These are phyloP conservation scores for Coniochaeta sp. DNA, from an alignment of 2,329 filamentous ascomycete species.

Conservation along the genomic window DNA sequence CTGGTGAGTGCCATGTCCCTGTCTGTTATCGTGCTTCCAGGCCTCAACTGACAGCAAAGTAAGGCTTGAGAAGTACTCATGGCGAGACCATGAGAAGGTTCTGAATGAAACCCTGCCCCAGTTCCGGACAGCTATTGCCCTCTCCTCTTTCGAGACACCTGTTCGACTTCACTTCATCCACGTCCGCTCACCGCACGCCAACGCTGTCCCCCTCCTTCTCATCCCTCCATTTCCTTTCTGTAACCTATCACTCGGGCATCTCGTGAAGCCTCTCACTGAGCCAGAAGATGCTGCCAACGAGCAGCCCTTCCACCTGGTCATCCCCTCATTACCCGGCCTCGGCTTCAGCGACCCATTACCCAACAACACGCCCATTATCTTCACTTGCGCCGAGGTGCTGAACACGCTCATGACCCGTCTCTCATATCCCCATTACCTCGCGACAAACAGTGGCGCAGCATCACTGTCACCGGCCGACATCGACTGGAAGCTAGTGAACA, in stretches of 20 bases:
- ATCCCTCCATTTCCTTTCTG: conserved; percentile 60
- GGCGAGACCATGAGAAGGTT: conserved; percentile 49
- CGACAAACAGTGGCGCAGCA: conserved; percentile 43
- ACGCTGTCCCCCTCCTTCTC: conserved; percentile 56
- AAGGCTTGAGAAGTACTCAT: conserved; percentile 61
- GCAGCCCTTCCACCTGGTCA: conserved; percentile 58
- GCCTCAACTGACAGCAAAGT: conserved; percentile 2
- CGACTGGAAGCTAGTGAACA: conserved; percentile 41
- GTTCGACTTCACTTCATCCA: conserved; percentile 60
- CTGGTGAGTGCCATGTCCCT: conserved; percentile 37
- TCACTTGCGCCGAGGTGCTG: conserved; percentile 46
- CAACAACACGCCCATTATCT: conserved; percentile 38
- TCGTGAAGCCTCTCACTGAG: conserved; percentile 46
- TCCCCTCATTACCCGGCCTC: conserved; percentile 57
- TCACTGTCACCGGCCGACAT: conserved; percentile 36
- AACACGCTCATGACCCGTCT: conserved; percentile 52
- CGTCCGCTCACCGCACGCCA: conserved; percentile 39
- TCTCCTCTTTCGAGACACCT: conserved; percentile 29
- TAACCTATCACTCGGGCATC: conserved; percentile 50
- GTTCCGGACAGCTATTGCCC: conserved; percentile 48
- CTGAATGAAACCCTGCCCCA: conserved; percentile 56
- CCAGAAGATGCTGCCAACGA: conserved; percentile 34
- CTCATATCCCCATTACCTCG: conserved; percentile 51
- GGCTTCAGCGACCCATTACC: conserved; percentile 59
- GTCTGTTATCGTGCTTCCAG: not conserved